Conservation (phyloP, 2,329 filamentous ascomycete genomes). For the Blastomyces silverae region DNA sequence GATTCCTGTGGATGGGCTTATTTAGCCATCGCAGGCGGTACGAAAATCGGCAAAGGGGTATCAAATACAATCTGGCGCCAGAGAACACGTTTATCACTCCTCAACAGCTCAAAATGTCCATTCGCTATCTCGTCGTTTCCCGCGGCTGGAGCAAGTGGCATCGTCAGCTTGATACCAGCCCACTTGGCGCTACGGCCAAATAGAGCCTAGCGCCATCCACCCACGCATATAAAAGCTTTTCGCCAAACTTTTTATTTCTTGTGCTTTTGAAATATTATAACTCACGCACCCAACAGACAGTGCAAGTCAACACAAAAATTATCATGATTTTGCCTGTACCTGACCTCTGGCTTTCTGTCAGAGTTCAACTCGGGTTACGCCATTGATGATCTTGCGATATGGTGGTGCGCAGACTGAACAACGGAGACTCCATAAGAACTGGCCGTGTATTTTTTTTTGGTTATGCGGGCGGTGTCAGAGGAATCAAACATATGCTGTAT, state of each 20-base stretch:
- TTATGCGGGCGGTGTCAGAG: slow-evolving; percentile 83
- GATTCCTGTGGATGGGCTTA: slow-evolving; percentile 13
- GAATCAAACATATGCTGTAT: slow-evolving; percentile 56
- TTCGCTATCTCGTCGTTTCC: not conserved
- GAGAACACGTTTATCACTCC: not conserved
- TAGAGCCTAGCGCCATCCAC: slow-evolving; percentile 18
- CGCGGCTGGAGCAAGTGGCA: not conserved
- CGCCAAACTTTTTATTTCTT: slow-evolving; percentile 22
- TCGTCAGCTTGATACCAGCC: not conserved
- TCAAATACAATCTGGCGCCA: not conserved
- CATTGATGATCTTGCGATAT: slow-evolving; percentile 61
- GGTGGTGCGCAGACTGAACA: slow-evolving; percentile 53
- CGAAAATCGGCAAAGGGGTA: not conserved
- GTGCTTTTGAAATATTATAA: slow-evolving; percentile 40
- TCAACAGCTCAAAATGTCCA: not conserved
- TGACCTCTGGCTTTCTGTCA: slow-evolving; percentile 59
- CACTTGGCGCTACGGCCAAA: slow-evolving; percentile 13
- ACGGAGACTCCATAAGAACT: slow-evolving; percentile 63
- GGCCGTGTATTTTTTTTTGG: slow-evolving; percentile 54
- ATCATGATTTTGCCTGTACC: slow-evolving; percentile 44
- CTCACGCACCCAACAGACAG: slow-evolving; percentile 77
- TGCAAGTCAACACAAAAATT: slow-evolving; percentile 60
- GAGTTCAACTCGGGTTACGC: slow-evolving; percentile 47
- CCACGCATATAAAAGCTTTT: slow-evolving; percentile 25
- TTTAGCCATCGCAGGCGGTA: slow-evolving; percentile 8